phyloP scores from a whole-genome alignment of 306 rosid genomes.

The Fagus crenata region DNA sequence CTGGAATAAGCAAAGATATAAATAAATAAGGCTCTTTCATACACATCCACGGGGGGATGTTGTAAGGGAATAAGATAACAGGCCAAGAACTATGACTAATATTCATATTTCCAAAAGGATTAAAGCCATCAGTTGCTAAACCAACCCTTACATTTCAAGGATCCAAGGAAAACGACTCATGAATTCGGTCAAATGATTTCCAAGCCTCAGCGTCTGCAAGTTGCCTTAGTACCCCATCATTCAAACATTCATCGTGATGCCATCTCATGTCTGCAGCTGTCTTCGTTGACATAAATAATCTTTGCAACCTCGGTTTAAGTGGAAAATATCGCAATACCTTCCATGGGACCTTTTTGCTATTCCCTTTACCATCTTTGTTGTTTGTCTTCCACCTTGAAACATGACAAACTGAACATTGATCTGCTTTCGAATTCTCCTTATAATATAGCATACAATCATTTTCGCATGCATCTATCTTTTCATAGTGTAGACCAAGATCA shows the following conservation, averaged over 20 bases:
- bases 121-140: not conserved
- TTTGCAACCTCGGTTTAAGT: not conserved
- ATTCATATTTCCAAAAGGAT: not conserved
- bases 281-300: not conserved
- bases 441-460: too few species aligned
- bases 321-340: not conserved
- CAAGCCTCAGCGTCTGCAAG: not conserved
- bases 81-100: not conserved
- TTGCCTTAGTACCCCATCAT: not conserved
- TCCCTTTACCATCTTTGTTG: not conserved
- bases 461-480: not conserved
- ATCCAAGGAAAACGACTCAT: not conserved
- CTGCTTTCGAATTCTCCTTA: too few species aligned
- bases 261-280: not conserved
- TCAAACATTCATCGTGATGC: not conserved
- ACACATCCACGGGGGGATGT: not conserved
- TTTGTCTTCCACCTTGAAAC: not conserved
- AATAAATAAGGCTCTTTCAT: too few species aligned
- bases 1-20: not conserved
- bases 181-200: not conserved
- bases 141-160: not conserved
- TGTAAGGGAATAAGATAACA: conserved; percentile 3
- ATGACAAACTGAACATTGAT: too few species aligned
- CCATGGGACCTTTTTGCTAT: not conserved
- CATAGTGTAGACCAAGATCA: conserved; percentile 5